Conservation (phyloP, 106 monocot genomes). For the Platanthera guangdongensis region DNA sequence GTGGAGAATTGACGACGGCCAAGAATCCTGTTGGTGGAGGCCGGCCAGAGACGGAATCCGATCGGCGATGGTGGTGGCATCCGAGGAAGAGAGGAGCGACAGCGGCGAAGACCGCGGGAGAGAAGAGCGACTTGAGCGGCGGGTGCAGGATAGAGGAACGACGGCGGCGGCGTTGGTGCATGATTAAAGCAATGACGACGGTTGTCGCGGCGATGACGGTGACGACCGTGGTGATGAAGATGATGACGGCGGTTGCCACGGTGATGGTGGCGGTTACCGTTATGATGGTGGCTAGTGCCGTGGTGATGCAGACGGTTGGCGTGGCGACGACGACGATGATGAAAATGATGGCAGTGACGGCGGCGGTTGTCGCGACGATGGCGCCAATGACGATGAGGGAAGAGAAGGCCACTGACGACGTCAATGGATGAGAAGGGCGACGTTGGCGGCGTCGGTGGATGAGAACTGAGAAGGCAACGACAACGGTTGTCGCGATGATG, state of each 20-base stretch:
- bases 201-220: too few species aligned
- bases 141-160: slow-evolving; percentile 28
- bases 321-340: slow-evolving; percentile 43
- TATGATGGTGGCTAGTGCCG: slow-evolving; percentile 69
- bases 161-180: slow-evolving; percentile 15
- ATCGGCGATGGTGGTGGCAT: too few species aligned
- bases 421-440: too few species aligned
- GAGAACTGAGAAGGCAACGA: slow-evolving; percentile 58
- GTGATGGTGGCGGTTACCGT: slow-evolving; percentile 66
- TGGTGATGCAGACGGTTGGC: slow-evolving; percentile 26
- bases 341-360: slow-evolving; percentile 46
- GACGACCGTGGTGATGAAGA: too few species aligned
- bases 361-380: background rate
- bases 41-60: too few species aligned
- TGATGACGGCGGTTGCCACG: slow-evolving; percentile 30
- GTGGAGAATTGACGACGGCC: too few species aligned
- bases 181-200: too few species aligned
- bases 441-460: too few species aligned
- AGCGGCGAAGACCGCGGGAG: slow-evolving; percentile 6
- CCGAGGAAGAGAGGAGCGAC: too few species aligned
- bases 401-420: too few species aligned
- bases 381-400: too few species aligned
- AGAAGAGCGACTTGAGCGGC: slow-evolving; percentile 49
- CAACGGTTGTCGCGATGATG: slow-evolving; percentile 80
- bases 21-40: too few species aligned